A percentile compares a stretch with the other conserved stretches of the same genome.
phyloP scores from a whole-genome alignment of 331 rosid species.

The Dryas integrifolia region DNA sequence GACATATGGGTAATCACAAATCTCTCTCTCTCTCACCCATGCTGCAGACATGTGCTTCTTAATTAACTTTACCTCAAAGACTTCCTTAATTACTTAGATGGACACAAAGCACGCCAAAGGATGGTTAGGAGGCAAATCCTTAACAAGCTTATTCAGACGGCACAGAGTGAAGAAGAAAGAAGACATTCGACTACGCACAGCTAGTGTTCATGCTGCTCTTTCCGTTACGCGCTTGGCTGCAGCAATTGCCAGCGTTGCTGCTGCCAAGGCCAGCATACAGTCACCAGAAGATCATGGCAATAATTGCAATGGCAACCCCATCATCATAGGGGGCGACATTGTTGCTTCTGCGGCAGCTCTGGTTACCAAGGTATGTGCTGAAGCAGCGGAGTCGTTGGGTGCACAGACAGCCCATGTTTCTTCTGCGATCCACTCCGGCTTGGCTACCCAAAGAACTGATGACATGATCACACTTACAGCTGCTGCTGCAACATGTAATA shows the following conservation, averaged over 20 bases:
- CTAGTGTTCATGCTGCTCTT: slow-evolving; percentile 28
- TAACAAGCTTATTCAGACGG: slow-evolving; percentile 13
- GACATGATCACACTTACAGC: slow-evolving; percentile 28
- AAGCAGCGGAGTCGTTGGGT: slow-evolving; percentile 28
- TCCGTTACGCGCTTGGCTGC: slow-evolving; percentile 33
- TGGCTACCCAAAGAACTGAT: slow-evolving; percentile 19
- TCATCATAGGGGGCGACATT: not conserved
- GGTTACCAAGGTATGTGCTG: slow-evolving; percentile 28
- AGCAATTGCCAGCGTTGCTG: slow-evolving; percentile 28
- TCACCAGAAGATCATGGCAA: not conserved
- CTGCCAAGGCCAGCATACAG: slow-evolving; percentile 14
- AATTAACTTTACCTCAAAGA: not conserved
- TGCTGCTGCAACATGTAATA: slow-evolving; percentile 29
- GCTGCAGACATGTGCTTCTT: not conserved
- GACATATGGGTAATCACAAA: slow-evolving; percentile 3
- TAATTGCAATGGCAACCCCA: not conserved
- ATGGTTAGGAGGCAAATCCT: slow-evolving; percentile 14
- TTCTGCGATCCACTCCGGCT: slow-evolving; percentile 32
- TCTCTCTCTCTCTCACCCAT: not conserved
- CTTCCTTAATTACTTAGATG: not conserved
- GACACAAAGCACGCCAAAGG: not conserved
- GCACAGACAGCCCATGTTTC: slow-evolving; percentile 20
- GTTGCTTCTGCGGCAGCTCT: slow-evolving; percentile 31
- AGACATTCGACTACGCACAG: slow-evolving; percentile 25
- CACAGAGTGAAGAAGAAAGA: slow-evolving; percentile 21